Evolutionary conservation across 371 early-diverging fungal genomes (phyloP).

Genomic region (Encephalitozoon romaleae): DNA sequence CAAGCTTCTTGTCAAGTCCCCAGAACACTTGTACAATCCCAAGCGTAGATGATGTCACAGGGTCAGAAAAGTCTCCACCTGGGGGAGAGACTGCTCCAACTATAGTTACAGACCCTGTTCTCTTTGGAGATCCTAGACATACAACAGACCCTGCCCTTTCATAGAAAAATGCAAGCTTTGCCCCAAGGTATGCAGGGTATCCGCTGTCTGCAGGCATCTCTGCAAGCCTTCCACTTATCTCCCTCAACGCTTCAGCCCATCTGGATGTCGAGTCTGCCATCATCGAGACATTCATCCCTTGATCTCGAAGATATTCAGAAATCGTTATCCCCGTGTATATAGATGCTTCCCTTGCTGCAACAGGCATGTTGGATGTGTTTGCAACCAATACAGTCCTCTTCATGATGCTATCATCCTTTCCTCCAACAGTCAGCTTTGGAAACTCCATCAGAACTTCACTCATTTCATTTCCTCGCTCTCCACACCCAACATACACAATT

Average conservation of each 20-base stretch:
- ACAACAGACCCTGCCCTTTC: constrained; percentile 94
- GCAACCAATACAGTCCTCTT: constrained; percentile 98
- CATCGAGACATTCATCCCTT: constrained; percentile 98
- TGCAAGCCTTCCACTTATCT: constrained; percentile 98
- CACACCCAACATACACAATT: constrained; percentile 97
- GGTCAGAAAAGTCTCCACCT: constrained; percentile 97
- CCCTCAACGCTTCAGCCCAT: constrained; percentile 99
- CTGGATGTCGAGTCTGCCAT: constrained; percentile 99
- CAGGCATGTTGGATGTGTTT: constrained; percentile 99
- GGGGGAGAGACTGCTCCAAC: constrained; percentile 99
- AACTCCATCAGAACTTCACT: constrained; percentile 99
- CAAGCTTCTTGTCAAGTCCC: constrained; percentile 99
- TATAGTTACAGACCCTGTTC: constrained; percentile 89
- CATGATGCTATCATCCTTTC: constrained; percentile 88
- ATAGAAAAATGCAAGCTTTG: constrained; percentile 97
- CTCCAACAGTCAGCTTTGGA: constrained; percentile 76
- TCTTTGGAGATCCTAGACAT: constrained; percentile 83
- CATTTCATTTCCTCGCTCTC: constrained; percentile 99
- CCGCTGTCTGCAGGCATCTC: constrained; percentile 99
- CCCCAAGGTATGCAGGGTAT: constrained; percentile 98
- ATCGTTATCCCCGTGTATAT: constrained; percentile 99
- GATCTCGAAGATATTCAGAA: constrained; percentile 99
- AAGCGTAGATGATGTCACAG: constrained; percentile 93
- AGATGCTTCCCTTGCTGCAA: constrained; percentile 99
- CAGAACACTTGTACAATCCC: constrained; percentile 99